A percentile compares a stretch with the other conserved stretches of the same genome.
These are phyloP conservation scores for Heterobasidion annosum DNA, from an alignment of 1,284 basidiomycete genomes.

Conservation along the genomic window DNA sequence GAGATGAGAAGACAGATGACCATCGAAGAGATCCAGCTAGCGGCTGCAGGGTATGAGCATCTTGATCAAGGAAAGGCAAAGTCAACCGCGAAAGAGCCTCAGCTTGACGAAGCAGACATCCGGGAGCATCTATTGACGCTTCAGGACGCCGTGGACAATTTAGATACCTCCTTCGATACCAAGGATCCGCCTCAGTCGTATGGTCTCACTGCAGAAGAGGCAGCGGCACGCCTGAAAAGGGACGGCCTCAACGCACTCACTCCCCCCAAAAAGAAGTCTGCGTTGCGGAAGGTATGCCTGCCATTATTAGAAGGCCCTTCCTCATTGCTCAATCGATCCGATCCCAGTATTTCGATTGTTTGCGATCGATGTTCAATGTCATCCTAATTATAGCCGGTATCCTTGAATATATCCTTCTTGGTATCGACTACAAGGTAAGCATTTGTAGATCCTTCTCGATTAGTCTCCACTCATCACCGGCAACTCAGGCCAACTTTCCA, in stretches of 20 bases:
- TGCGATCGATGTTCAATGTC: slow-evolving; percentile 62
- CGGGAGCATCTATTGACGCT: slow-evolving; percentile 43
- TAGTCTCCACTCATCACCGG: neutral
- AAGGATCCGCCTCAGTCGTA: slow-evolving; percentile 40
- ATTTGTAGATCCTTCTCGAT: neutral
- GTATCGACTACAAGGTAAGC: slow-evolving; percentile 48
- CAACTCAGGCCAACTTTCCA: slow-evolving; percentile 42
- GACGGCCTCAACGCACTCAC: slow-evolving; percentile 56
- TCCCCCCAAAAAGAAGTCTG: slow-evolving; percentile 60
- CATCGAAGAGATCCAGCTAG: slow-evolving; percentile 57
- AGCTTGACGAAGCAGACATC: slow-evolving; percentile 35
- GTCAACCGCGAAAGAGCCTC: slow-evolving; percentile 22
- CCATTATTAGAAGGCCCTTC: neutral
- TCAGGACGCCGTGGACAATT: slow-evolving; percentile 26
- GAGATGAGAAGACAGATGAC: slow-evolving; percentile 56
- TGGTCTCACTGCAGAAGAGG: slow-evolving; percentile 47
- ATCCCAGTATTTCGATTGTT: slow-evolving; percentile 48
- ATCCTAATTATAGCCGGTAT: slow-evolving; percentile 54
- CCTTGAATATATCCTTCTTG: slow-evolving; percentile 56
- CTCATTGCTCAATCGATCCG: neutral
- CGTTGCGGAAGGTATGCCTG: slow-evolving; percentile 44
- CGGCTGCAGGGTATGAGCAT: slow-evolving; percentile 60
- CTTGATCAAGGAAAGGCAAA: slow-evolving; percentile 33
- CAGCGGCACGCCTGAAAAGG: slow-evolving; percentile 38
- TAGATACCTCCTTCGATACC: slow-evolving; percentile 42